A percentile compares a stretch with the other conserved stretches of the same genome.
phyloP scores from a whole-genome alignment of 306 rosid species.

The Trifolium pratense region DNA sequence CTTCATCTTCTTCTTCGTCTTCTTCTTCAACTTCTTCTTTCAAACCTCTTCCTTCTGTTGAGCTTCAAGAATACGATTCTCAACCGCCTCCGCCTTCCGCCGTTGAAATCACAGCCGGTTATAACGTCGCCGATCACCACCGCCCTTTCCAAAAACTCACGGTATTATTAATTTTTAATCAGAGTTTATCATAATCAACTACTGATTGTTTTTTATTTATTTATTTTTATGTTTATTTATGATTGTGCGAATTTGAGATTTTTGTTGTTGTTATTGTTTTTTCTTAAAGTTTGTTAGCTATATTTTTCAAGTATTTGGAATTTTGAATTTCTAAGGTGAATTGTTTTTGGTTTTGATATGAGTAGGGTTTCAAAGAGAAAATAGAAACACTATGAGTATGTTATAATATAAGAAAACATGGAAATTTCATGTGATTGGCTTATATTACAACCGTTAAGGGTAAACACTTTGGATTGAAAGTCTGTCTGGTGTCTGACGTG shows the following conservation, averaged over 20 bases:
- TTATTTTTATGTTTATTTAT: neutral
- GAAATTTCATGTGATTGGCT: too few relatives aligned
- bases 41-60: constrained; percentile 80
- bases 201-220: neutral
- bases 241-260: neutral
- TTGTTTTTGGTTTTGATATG: constrained; percentile 2
- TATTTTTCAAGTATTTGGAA: constrained; percentile 3
- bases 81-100: constrained; percentile 32
- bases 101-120: constrained; percentile 55
- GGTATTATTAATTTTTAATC: constrained; percentile 45
- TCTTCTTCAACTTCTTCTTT: constrained; percentile 57
- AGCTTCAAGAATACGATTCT: constrained; percentile 59
- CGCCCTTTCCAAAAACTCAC: constrained; percentile 56
- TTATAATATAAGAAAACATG: neutral
- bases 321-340: constrained; percentile 5
- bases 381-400: neutral
- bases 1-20: constrained; percentile 55
- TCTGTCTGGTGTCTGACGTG: too few relatives aligned
- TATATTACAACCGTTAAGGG: too few relatives aligned
- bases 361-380: constrained; percentile 19
- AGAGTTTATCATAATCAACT: neutral
- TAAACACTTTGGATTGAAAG: too few relatives aligned
- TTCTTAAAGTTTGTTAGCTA: neutral
- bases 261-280: neutral
- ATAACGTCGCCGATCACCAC: constrained; percentile 41